Conservation (phyloP, 73 alveolate species). For the Halteria grandinella region DNA sequence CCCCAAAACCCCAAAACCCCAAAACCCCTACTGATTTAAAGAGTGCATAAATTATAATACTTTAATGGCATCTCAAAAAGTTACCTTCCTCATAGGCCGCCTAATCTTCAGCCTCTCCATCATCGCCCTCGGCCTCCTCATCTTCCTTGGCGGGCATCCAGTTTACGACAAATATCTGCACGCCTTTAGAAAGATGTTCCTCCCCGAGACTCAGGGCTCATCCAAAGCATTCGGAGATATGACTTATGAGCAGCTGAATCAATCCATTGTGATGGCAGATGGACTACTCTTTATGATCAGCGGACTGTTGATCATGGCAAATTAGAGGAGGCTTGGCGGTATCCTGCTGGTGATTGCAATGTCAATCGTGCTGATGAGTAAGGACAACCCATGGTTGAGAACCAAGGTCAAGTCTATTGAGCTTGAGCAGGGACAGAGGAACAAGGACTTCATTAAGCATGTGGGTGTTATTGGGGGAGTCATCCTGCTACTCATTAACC, state of each 20-base stretch:
- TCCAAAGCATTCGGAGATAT: neutral
- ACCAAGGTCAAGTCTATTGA: neutral
- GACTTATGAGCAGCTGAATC: slow-evolving; percentile 36
- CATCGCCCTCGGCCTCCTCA: slow-evolving; percentile 19
- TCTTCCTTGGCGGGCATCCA: slow-evolving; percentile 1
- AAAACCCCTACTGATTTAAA: neutral
- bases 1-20: neutral
- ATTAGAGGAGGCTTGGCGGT: slow-evolving; percentile 5
- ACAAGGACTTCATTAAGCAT: slow-evolving; percentile 30
- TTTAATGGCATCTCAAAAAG: neutral
- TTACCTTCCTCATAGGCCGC: slow-evolving; percentile 14
- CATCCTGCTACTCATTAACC: neutral
- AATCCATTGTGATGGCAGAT: slow-evolving; percentile 12
- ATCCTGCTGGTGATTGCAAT: neutral
- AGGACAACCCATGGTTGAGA: slow-evolving; percentile 19
- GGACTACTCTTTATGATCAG: slow-evolving; percentile 14
- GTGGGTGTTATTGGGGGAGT: slow-evolving; percentile 39
- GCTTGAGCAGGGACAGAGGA: neutral
- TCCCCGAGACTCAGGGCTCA: slow-evolving; percentile 31
- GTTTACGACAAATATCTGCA: slow-evolving; percentile 26
- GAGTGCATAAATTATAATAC: neutral
- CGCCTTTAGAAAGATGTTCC: slow-evolving; percentile 20
- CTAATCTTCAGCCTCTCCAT: neutral
- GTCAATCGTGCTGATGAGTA: slow-evolving; percentile 1
- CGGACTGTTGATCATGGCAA: slow-evolving; percentile 3